Conservation (phyloP, 2,329 filamentous ascomycete genomes). For the Neospermospora avenae region DNA sequence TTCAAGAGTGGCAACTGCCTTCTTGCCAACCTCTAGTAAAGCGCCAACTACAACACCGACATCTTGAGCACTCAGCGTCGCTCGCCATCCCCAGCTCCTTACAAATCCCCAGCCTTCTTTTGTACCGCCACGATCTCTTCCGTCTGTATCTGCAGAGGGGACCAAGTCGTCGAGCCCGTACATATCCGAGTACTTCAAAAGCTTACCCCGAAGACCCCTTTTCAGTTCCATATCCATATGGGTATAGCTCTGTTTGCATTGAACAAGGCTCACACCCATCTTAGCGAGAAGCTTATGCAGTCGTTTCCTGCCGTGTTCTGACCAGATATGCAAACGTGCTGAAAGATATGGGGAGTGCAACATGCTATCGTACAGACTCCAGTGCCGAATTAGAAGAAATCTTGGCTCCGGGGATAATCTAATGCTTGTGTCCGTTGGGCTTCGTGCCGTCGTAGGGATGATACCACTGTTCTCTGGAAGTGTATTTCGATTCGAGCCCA, state of each 20-base stretch:
- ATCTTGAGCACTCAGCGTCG: slow-evolving; percentile 88
- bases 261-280: slow-evolving; percentile 92
- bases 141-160: slow-evolving; percentile 70
- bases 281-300: slow-evolving; percentile 94
- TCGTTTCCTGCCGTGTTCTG: slow-evolving; percentile 79
- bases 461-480: slow-evolving; percentile 70
- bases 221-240: slow-evolving; percentile 99
- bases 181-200: slow-evolving; percentile 86
- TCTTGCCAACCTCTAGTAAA: slow-evolving; percentile 83
- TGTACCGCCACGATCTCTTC: slow-evolving; percentile 63
- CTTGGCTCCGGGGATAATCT: slow-evolving; percentile 89
- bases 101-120: slow-evolving; percentile 98
- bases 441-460: slow-evolving; percentile 83
- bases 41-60: slow-evolving; percentile 91
- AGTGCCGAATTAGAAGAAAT: slow-evolving; percentile 89
- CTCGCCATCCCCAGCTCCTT: slow-evolving; percentile 95
- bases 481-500: slow-evolving; percentile 56
- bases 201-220: slow-evolving; percentile 75
- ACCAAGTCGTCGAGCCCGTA: slow-evolving; percentile 95
- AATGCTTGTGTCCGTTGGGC: slow-evolving; percentile 88
- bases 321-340: slow-evolving; percentile 90
- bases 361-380: slow-evolving; percentile 98
- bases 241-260: slow-evolving; percentile 93
- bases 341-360: slow-evolving; percentile 94
- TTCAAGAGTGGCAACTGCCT: slow-evolving; percentile 29